These are phyloP conservation scores for Escovopsis weberi DNA, from an alignment of 2,329 filamentous ascomycete species.

Conservation along the genomic window DNA sequence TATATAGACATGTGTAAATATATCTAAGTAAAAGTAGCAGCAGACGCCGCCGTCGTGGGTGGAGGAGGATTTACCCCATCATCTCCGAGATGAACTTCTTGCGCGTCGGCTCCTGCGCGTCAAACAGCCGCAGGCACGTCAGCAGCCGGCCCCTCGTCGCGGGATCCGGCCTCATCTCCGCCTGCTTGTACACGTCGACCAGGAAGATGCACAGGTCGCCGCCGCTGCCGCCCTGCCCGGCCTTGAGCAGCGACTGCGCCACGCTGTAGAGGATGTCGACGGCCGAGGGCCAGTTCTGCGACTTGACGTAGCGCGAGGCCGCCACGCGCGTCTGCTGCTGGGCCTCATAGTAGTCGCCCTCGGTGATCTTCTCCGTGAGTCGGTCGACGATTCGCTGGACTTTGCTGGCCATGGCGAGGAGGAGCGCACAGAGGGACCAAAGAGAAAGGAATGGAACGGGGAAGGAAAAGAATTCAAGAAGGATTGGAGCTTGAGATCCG, in stretches of 20 bases:
- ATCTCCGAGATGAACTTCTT: constrained; percentile 87
- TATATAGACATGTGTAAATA: too few relatives aligned
- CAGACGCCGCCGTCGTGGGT: background rate
- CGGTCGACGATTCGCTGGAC: constrained; percentile 39
- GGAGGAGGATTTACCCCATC: constrained; percentile 42
- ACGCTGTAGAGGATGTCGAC: constrained; percentile 78
- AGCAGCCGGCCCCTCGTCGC: constrained; percentile 60
- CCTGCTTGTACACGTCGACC: constrained; percentile 82
- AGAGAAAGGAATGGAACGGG: too few relatives aligned
- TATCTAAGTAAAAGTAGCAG: background rate
- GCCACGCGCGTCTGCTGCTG: constrained; percentile 97
- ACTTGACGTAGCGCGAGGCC: constrained; percentile 84
- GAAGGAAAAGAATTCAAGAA: background rate
- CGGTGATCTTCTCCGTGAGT: constrained; percentile 74
- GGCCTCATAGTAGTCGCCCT: constrained; percentile 93
- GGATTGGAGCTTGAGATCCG: too few relatives aligned
- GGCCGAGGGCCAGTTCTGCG: constrained; percentile 68
- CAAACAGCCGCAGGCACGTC: constrained; percentile 67
- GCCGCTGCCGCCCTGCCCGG: constrained; percentile 85
- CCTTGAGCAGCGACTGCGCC: constrained; percentile 71
- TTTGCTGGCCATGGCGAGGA: constrained; percentile 22
- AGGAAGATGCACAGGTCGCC: constrained; percentile 81
- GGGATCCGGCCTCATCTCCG: constrained; percentile 63
- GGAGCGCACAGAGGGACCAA: background rate
- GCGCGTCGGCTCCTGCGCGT: constrained; percentile 69